Evolutionary conservation across 495 filamentous ascomycete species (phyloP), one percentile per base, ranked within the genome.

Genomic region (Opeltia flavorubescens): DNA sequence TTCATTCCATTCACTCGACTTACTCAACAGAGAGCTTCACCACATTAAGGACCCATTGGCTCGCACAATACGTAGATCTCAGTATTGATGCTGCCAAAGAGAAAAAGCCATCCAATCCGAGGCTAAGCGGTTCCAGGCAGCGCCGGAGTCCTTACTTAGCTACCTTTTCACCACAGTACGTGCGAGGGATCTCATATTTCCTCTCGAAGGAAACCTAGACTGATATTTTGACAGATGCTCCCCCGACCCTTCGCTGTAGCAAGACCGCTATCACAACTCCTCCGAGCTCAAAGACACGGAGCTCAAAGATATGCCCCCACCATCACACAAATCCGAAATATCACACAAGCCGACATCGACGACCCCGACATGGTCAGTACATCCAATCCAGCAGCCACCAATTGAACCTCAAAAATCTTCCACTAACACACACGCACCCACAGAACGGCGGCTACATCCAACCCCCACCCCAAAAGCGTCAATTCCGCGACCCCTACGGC

Each of bases 361-460:
- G 87, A 94, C 58, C 86, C 86, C 40, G 65, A 72, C 29, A 80
- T 86, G 85, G 86, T 89, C 48, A 9, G n/a, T 15, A 35, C 45
- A 27, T 40, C 41, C 34, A 25, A 47, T 3, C 30, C 26, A 41
- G 46, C 29, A 12, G 33, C 51, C 48, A 30, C 20, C 4, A 28
- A 30, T n/a, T n/a, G n/a, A n/a, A n/a, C n/a, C n/a, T n/a, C n/a
- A n/a, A n/a, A n/a, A 42, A 15, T 15, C 26, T 28, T 27, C 27
- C 1, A 26, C 42, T 24, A 12, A 8, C 23, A 20, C 1, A 12
- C 54, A 52, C 18, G 31, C 24, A 33, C 27, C 45, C 50, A 52
- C 61, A 95, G 88, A 96, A 94, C 61, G 86, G 86, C 59, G 81
- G 82, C 66, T 99, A 94, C 65, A 69, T 85, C 59, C 94, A 95